Base-by-base conservation (phyloP, 2,329 filamentous ascomycete species). In the Juglanconis sp. region DNA sequence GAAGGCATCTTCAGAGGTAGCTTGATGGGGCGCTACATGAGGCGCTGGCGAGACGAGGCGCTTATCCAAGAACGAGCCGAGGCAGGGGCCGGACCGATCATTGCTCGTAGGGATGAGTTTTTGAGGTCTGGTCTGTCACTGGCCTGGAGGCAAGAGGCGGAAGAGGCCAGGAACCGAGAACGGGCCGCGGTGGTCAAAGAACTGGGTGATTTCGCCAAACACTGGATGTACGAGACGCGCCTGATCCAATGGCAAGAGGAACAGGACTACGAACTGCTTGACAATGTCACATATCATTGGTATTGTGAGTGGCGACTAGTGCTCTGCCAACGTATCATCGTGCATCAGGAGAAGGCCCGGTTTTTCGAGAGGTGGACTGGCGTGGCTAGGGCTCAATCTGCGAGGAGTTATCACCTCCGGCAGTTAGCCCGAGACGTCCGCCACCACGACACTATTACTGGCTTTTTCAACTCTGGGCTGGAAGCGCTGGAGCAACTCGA, bases 81-180 rank as follows among this genome's bases (percentile, higher is more conserved):
- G 48, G 58, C 56, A 51, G 61, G 61, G 9, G 61, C 61, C 30
- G 58, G 54, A 17, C 61, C 61, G 9, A 57, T 61, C 54, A 63
- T 63, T 49, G 40, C 59, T 58, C 58, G 53, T 63, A 63, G 58
- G 61, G 58, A 63, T 40, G 61, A 63, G 47, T 51, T 63, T 47
- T 35, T 63, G 61, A 57, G 51, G 40, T 53, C 54, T 4, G 61
- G 61, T 30, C 40, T 63, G 11, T 61, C 61, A 48, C 54, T 63
- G 3, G 61, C 61, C 32, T 63, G 61, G 61, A 48, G 61, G 42
- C 61, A 63, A 40, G 61, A 55, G 24, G 51, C 54, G 8, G 58
- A 61, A 42, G 61, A 60, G 24, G 56, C 30, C 46, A 44, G 54
- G 57, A 30, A 64, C 63, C 17, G 58, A 11, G 58, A 61, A 34